A percentile compares a stretch with the other conserved stretches of the same genome.
These are phyloP conservation scores for Acer saccharum DNA, from an alignment of 345 rosid species.

Conservation along the genomic window DNA sequence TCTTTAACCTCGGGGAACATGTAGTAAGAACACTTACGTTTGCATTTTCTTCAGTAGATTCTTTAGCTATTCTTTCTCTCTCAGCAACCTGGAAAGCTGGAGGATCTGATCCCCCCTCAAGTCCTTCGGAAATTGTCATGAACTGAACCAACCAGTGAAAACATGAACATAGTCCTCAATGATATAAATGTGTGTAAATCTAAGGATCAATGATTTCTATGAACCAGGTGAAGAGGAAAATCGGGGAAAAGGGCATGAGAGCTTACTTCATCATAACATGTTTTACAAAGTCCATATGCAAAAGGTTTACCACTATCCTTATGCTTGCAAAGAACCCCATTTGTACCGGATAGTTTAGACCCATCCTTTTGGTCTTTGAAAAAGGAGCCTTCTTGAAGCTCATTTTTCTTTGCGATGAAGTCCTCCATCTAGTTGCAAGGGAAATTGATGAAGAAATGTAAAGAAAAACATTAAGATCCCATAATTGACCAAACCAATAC, in stretches of 20 bases:
- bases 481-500: neutral
- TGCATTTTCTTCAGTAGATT: conserved; percentile 40
- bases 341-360: conserved; percentile 26
- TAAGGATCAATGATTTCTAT: conserved; percentile 7
- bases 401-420: conserved; percentile 58
- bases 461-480: neutral
- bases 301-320: conserved; percentile 42
- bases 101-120: conserved; percentile 87
- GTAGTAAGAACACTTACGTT: conserved; percentile 35
- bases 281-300: conserved; percentile 71
- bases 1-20: conserved; percentile 8
- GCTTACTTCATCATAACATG: conserved; percentile 70
- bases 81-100: conserved; percentile 90
- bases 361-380: conserved; percentile 30
- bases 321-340: conserved; percentile 67
- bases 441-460: conserved; percentile 11
- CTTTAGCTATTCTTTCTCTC: conserved; percentile 58
- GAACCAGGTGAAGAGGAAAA: neutral
- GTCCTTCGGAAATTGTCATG: conserved; percentile 66
- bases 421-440: conserved; percentile 64
- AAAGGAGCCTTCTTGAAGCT: conserved; percentile 36
- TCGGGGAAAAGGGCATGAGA: conserved; percentile 7
- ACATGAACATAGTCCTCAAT: conserved; percentile 17
- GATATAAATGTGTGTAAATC: neutral
- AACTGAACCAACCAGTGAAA: conserved; percentile 46